Percentiles rank a stretch among this genome's conserved stretches.
Evolutionary conservation across 2,329 filamentous ascomycete species (phyloP).

Genomic region (Alternaria sp.): DNA sequence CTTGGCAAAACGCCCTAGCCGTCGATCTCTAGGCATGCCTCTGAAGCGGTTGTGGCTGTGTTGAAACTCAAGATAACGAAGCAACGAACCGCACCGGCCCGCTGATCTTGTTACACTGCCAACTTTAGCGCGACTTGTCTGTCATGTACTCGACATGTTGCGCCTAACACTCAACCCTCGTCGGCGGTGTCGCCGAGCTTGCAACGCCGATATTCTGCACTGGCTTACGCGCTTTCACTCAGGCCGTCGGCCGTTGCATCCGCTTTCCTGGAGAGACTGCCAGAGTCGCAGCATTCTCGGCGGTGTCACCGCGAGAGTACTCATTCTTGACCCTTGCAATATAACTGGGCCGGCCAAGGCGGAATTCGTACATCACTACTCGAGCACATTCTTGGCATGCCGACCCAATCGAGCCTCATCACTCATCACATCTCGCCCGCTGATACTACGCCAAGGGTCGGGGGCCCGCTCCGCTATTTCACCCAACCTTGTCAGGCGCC

Average conservation of each 20-base stretch:
- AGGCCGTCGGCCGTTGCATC: conserved; percentile 4
- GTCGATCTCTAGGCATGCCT: conserved; percentile 14
- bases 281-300: conserved; percentile 28
- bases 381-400: conserved; percentile 25
- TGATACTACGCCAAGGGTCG: conserved; percentile 23
- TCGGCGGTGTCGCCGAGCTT: conserved; percentile 1
- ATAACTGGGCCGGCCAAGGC: conserved; percentile 32
- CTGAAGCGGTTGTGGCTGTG: conserved; percentile 35
- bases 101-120: conserved; percentile 18
- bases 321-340: conserved; percentile 22
- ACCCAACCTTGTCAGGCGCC: conserved; percentile 15
- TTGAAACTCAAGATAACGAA: conserved; percentile 31
- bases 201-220: not conserved
- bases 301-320: conserved; percentile 28
- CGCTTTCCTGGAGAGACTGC: conserved; percentile 19
- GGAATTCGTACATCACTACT: conserved; percentile 26
- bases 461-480: conserved; percentile 32
- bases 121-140: conserved; percentile 11
- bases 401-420: conserved; percentile 24
- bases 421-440: conserved; percentile 20
- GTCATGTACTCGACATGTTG: conserved; percentile 1
- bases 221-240: conserved; percentile 1
- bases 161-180: conserved; percentile 3
- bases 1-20: conserved; percentile 17
- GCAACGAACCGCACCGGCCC: conserved; percentile 16